Evolutionary conservation across 305 asterid genomes (phyloP), one percentile per base, ranked within the genome.

Genomic region (Ilex paraguariensis): DNA sequence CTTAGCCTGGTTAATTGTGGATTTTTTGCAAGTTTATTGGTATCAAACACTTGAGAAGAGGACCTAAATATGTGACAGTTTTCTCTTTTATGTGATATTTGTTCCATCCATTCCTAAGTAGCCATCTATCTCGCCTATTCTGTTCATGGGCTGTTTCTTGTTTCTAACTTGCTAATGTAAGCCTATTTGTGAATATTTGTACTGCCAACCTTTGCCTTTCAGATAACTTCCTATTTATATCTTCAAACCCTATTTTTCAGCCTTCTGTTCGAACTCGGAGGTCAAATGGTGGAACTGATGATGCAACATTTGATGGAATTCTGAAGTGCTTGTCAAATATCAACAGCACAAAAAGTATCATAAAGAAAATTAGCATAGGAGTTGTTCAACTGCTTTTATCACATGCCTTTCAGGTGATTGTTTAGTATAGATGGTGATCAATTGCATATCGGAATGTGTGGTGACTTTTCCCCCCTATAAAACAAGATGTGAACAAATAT

Each of bases 331-430:
- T 91, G 61, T 82, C 89, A 55, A 86, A 79, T 73, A 69, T 76
- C 61, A 81, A 66, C 80, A 81, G 64, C 78, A 74, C 92, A 31
- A 88, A 51, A 69, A 83, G 75, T 70, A 79, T 88, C 56, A 67
- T 73, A 10, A 86, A 82, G 73, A 91, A 83, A 80, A 65, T 91
- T n/a, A 76, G 85, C 60, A 54, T 80, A 14, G 91, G 80, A 62
- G 80, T 76, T 28, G 80, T 85, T 72, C 95, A 88, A 60, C 77
- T 83, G 77, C 91, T 91, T 61, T 71, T 91, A 79, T 87, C 95
- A 45, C 75, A 82, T 74, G 96, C 79, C 73, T 88, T 87, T 76
- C 85, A 85, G 92, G 96, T 91, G 73, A 73, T 60, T 70, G 11
- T 62, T 49, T 8, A 21, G 1, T 21, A 21, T 21, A 21, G 28